Evolutionary conservation across 176 grass and related monocot species (phyloP), one percentile per base, ranked within the genome.

Genomic region (Panicum miliaceum): DNA sequence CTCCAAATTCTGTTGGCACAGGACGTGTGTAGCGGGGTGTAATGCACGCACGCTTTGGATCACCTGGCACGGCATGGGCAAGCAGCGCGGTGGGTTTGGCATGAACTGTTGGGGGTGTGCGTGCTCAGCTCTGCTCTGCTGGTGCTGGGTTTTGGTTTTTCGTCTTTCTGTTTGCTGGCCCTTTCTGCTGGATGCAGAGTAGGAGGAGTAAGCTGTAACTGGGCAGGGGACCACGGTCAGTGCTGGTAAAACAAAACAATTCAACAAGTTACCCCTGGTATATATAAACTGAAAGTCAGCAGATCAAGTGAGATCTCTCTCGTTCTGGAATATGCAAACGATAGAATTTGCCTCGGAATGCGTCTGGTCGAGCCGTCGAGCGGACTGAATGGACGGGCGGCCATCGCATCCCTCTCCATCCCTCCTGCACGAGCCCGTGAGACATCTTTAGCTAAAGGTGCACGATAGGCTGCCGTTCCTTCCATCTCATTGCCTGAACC

Each of bases 301-400:
- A 3, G 16, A 57, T 57, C 54, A n/a, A 43, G 12, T 43, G 75
- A 43, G 56, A 78, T n/a, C n/a, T 77, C 14, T 65, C 46, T 14
- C 43, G 43, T 64, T 50, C 3, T 43, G 42, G 64, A 50, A 67
- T 7, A 5, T 29, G 22, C 63, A 1, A 6, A 41, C 62, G 20
- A 11, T 45, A n/a, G 45, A 14, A 81, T 53, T 66, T 36, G 35
- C 62, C 46, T 80, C 22, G 77, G 78, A 67, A 81, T 69, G 64
- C 64, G 32, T 41, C 12, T 25, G 46, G 78, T 53, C 40, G 29
- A n/a, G 11, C 2, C 26, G 5, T 45, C 67, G 45, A 80, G 19
- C 14, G 60, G 15, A 15, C 4, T n/a, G n/a, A 40, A 40, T 40
- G 37, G n/a, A n/a, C n/a, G n/a, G n/a, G n/a, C n/a, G n/a, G n/a